Base-by-base conservation (phyloP, 257 asterid genomes). In the Solanum etuberosum region DNA sequence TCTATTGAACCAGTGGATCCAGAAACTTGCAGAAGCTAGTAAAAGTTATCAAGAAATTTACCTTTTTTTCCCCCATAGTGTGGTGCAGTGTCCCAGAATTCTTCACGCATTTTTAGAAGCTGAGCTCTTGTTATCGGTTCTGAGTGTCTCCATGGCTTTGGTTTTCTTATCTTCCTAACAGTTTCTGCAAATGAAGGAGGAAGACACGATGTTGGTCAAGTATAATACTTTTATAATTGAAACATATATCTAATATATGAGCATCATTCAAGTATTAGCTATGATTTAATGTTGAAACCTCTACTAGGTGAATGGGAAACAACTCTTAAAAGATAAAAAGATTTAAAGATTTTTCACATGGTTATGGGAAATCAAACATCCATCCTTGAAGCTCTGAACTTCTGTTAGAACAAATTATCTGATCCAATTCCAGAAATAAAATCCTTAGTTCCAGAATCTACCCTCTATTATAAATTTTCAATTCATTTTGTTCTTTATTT, bases 81-180 rank as follows among this genome's bases (percentile, higher is more conserved):
- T 21, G 97, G 97, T 34, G 95, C 95, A 88, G 97, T 94, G 88
- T 94, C 97, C 97, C 97, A 94, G 88, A 94, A 94, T 89, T 94
- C 98, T 73, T 93, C 98, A 2, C 98, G 95, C 94, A 94, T 88
- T 89, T 87, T 90, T 71, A 78, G 81, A 31, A 94, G 92, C 82
- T 94, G 96, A 51, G 90, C 96, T 87, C 91, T 88, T 38, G 98
- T 92, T 92, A 94, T 92, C 38, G 93, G 88, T 74, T 93, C 94
- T 32, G 95, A 73, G 86, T 94, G 95, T 89, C 91, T 94, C 96
- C 98, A 94, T 57, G 96, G 90, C 92, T 93, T 94, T 86, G 96
- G 96, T 87, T 94, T 94, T 31, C 93, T 83, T 85, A 94, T 90
- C 92, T 92, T 91, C 93, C 92, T 92, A 34, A 92, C 76, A 87